Percentiles rank a stretch among this genome's conserved stretches.
phyloP scores from a whole-genome alignment of 768 basidiomycete genomes.

The Phanerochaete sordida region DNA sequence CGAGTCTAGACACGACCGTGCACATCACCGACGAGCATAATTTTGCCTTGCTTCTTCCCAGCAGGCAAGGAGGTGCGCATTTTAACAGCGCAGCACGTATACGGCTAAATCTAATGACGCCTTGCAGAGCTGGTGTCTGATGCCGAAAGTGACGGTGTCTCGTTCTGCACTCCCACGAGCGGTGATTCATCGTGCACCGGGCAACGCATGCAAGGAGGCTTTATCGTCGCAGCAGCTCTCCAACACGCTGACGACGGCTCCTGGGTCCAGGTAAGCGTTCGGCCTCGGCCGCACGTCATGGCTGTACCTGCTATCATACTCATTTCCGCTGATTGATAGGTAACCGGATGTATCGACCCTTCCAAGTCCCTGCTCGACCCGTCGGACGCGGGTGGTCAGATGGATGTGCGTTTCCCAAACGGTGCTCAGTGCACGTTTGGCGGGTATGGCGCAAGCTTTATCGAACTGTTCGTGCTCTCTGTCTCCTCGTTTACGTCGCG shows the following conservation, averaged over 20 bases:
- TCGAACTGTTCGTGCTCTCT: constrained; percentile 38
- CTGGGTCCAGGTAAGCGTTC: constrained; percentile 34
- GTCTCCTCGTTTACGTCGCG: background rate
- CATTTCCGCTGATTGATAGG: constrained; percentile 19
- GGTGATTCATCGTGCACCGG: constrained; percentile 23
- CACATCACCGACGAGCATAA: constrained; percentile 25
- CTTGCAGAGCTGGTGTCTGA: constrained; percentile 36
- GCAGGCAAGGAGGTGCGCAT: constrained; percentile 27
- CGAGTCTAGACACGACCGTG: constrained; percentile 33
- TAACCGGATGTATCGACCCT: constrained; percentile 37
- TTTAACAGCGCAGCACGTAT: background rate
- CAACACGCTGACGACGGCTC: constrained; percentile 31
- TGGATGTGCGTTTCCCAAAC: constrained; percentile 47
- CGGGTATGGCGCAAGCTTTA: constrained; percentile 49
- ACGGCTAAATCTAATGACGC: too few species aligned
- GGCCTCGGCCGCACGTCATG: background rate
- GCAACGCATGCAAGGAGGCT: constrained; percentile 29
- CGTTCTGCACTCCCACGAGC: constrained; percentile 32
- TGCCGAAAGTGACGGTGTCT: constrained; percentile 33
- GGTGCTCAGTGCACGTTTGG: constrained; percentile 53
- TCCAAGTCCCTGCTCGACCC: constrained; percentile 28
- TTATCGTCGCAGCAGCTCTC: constrained; percentile 36
- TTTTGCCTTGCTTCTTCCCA: constrained; percentile 36
- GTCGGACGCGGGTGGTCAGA: constrained; percentile 44
- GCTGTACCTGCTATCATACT: constrained; percentile 1